These are phyloP conservation scores for Zasmidium citrigriseum DNA, from an alignment of 2,329 filamentous ascomycete species.

Conservation along the genomic window DNA sequence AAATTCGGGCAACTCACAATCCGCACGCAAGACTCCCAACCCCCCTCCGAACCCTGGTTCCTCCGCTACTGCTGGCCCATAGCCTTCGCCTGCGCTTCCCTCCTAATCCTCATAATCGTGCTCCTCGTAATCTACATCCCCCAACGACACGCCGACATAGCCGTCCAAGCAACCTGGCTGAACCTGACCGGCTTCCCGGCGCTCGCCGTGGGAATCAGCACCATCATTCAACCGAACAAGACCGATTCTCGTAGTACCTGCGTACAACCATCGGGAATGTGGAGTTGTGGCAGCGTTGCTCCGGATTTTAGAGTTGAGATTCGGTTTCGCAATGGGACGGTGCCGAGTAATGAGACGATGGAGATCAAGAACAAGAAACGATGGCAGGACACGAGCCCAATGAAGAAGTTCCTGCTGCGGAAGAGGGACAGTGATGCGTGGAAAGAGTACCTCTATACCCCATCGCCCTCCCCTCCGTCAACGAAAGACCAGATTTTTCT, in stretches of 20 bases:
- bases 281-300: conserved; percentile 73
- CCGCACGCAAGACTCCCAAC: conserved; percentile 20
- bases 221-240: conserved; percentile 73
- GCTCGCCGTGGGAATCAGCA: conserved; percentile 80
- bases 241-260: conserved; percentile 58
- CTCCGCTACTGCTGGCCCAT: conserved; percentile 32
- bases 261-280: conserved; percentile 70
- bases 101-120: conserved; percentile 39
- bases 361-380: conserved; percentile 5
- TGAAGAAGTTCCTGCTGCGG: conserved; percentile 6
- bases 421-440: conserved; percentile 10
- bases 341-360: conserved; percentile 30
- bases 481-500: conserved; percentile 75
- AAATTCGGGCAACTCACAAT: conserved; percentile 34
- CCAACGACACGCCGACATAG: conserved; percentile 42
- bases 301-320: conserved; percentile 83
- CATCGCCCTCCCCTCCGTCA: conserved; percentile 60
- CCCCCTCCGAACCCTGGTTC: conserved; percentile 26
- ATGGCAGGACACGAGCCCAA: conserved; percentile 7
- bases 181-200: conserved; percentile 85
- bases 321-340: conserved; percentile 56
- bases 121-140: conserved; percentile 43
- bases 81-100: conserved; percentile 33
- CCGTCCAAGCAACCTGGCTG: conserved; percentile 65
- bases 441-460: conserved; percentile 38